Evolutionary conservation across 805 yeast genomes (phyloP).

Genomic region (Saturnispora hagleri): DNA sequence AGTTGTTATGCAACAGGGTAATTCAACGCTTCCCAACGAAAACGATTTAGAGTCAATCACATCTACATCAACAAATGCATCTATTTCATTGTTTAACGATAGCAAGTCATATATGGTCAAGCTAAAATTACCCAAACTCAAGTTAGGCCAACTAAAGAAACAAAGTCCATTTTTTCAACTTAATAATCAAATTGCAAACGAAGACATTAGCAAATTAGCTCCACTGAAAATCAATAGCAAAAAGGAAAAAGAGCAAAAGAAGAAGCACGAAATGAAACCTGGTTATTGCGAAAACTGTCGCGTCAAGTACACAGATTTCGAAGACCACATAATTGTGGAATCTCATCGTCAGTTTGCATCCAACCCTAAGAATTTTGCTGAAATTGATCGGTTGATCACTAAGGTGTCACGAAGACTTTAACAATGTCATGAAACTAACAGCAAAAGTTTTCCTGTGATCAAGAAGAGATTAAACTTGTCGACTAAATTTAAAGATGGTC

Average conservation of each 20-base stretch:
- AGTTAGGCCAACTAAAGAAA: neutral
- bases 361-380: slow-evolving; percentile 59
- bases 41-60: neutral
- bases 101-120: slow-evolving; percentile 1
- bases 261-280: slow-evolving; percentile 29
- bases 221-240: slow-evolving; percentile 1
- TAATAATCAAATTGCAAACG: slow-evolving; percentile 4
- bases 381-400: slow-evolving; percentile 64
- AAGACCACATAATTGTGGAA: slow-evolving; percentile 59
- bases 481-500: neutral
- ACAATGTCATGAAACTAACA: neutral
- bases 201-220: slow-evolving; percentile 1
- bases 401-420: slow-evolving; percentile 27
- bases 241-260: slow-evolving; percentile 10
- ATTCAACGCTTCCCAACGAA: slow-evolving; percentile 7
- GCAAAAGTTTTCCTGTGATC: neutral
- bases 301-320: slow-evolving; percentile 70
- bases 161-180: neutral
- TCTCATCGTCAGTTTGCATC: slow-evolving; percentile 75
- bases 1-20: slow-evolving; percentile 3
- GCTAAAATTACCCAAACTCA: neutral
- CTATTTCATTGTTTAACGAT: neutral
- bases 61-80: neutral
- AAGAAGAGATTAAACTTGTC: neutral
- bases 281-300: slow-evolving; percentile 96